These are phyloP conservation scores for Aspergillus sp. DNA, from an alignment of 2,329 filamentous ascomycete species.

Conservation along the genomic window DNA sequence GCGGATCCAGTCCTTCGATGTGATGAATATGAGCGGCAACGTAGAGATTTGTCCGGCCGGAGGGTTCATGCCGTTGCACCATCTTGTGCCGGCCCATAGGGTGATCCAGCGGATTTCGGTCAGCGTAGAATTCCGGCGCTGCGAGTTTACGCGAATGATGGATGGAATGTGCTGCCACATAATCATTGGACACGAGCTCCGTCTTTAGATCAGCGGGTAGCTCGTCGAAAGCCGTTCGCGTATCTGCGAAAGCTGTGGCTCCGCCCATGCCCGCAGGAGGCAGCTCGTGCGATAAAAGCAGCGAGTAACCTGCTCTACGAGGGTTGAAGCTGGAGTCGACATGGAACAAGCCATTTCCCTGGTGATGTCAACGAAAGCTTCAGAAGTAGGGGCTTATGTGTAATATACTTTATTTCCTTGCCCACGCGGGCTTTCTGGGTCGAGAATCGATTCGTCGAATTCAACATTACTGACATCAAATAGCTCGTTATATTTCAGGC, in stretches of 20 bases:
- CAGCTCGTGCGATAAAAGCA: conserved; percentile 51
- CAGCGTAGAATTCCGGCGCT: neutral
- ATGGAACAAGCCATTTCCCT: conserved; percentile 55
- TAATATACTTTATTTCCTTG: conserved; percentile 22
- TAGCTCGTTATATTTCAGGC: conserved; percentile 52
- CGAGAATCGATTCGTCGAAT: conserved; percentile 38
- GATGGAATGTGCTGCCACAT: neutral
- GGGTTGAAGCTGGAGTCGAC: conserved; percentile 58
- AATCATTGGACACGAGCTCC: neutral
- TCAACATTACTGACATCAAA: conserved; percentile 61
- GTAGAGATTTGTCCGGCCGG: neutral
- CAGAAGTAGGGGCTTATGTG: too few relatives aligned
- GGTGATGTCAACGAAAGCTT: too few relatives aligned
- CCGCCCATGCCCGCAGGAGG: conserved; percentile 51
- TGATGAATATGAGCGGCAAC: neutral
- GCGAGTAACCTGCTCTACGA: conserved; percentile 52
- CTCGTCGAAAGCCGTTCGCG: conserved; percentile 14
- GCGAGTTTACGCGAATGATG: neutral
- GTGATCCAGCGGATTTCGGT: neutral
- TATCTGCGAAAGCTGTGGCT: conserved; percentile 55
- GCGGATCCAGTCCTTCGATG: neutral
- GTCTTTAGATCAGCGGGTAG: neutral
- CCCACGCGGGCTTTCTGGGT: conserved; percentile 2
- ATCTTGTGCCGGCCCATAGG: neutral
- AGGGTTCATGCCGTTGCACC: neutral